phyloP scores from a whole-genome alignment of 805 yeast species.

The Starmera pachycereana region DNA sequence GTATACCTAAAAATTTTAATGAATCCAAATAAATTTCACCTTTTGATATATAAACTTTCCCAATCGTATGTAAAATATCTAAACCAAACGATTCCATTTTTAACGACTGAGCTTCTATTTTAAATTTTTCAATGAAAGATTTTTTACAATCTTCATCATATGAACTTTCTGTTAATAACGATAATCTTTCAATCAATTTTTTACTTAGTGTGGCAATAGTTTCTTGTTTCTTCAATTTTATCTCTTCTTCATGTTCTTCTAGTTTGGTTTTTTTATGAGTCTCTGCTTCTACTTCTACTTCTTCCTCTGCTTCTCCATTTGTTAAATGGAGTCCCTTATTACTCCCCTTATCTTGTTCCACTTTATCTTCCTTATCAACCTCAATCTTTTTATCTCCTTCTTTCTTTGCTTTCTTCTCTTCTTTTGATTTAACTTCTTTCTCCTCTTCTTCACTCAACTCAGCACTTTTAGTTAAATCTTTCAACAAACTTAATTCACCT shows the following conservation, averaged over 20 bases:
- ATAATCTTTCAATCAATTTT: constrained; percentile 45
- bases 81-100: constrained; percentile 82
- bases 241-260: constrained; percentile 69
- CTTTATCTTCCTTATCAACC: constrained; percentile 2
- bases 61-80: constrained; percentile 69
- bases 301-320: constrained; percentile 1
- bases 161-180: constrained; percentile 51
- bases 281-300: constrained; percentile 12
- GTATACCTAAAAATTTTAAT: constrained; percentile 52
- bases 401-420: constrained; percentile 22
- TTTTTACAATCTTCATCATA: constrained; percentile 50
- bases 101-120: constrained; percentile 73
- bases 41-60: constrained; percentile 56
- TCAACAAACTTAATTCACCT: constrained; percentile 76
- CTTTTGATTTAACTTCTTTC: constrained; percentile 23
- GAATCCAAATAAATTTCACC: constrained; percentile 56
- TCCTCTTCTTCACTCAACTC: constrained; percentile 40
- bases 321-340: constrained; percentile 1
- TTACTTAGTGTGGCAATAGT: constrained; percentile 51
- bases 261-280: constrained; percentile 29
- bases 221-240: constrained; percentile 53
- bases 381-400: constrained; percentile 7
- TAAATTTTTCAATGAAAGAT: constrained; percentile 54
- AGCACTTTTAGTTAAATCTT: constrained; percentile 58
- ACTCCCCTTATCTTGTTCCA: constrained; percentile 3